These are phyloP conservation scores for Russula griseocarnosa DNA, from an alignment of 768 basidiomycete genomes.

Conservation along the genomic window DNA sequence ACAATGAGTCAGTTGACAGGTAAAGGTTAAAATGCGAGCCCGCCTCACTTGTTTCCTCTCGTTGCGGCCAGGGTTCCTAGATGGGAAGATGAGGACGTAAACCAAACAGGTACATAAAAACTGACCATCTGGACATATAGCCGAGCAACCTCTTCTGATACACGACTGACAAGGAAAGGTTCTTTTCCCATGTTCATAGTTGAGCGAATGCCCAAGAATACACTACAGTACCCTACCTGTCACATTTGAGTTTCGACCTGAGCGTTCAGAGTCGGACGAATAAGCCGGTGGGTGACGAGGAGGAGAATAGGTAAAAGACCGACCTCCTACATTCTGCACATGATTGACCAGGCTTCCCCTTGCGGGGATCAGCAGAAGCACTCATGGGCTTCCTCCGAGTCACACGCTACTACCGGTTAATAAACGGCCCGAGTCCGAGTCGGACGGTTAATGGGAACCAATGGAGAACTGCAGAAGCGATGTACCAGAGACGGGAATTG, in stretches of 20 bases:
- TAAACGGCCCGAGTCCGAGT: neutral
- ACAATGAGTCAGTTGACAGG: conserved; percentile 2
- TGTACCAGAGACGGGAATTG: neutral
- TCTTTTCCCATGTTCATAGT: conserved; percentile 31
- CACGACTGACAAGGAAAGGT: conserved; percentile 55
- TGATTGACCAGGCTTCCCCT: conserved; percentile 41
- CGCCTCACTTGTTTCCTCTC: conserved; percentile 53
- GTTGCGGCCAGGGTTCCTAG: conserved; percentile 49
- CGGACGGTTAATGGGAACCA: neutral
- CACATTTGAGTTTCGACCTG: conserved; percentile 55
- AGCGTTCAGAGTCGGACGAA: neutral
- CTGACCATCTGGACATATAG: conserved; percentile 50
- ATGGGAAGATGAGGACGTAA: neutral
- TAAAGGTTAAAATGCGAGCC: neutral
- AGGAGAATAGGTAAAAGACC: conserved; percentile 2
- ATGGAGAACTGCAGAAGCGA: neutral
- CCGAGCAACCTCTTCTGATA: conserved; percentile 49
- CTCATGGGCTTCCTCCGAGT: conserved; percentile 12
- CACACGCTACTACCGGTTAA: neutral
- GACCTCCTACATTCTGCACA: conserved; percentile 54
- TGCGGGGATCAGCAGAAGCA: conserved; percentile 20
- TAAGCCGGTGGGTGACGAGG: too few relatives aligned
- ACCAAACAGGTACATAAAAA: neutral
- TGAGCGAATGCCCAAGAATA: too few relatives aligned
- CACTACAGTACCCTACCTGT: conserved; percentile 34